Evolutionary conservation across 257 asterid species (phyloP).

Genomic region (Jacaranda mimosifolia): DNA sequence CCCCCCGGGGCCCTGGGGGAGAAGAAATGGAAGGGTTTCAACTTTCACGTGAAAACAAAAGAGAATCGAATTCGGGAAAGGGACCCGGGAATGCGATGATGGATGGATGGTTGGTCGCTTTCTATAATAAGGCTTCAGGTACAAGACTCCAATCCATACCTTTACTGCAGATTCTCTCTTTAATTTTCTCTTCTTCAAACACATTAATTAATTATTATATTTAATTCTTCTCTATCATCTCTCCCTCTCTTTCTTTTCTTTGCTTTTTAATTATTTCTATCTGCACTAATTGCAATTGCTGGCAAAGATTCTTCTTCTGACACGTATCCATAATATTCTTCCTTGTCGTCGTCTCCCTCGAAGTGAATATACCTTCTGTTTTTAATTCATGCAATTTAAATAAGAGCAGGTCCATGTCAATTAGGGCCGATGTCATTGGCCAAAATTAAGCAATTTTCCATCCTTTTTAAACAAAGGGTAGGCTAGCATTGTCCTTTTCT

Average conservation of each 20-base stretch:
- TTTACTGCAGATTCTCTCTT: constrained; percentile 74
- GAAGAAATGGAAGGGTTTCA: not conserved
- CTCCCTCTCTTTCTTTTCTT: constrained; percentile 7
- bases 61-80: constrained; percentile 68
- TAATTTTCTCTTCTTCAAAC: constrained; percentile 15
- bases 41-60: constrained; percentile 35
- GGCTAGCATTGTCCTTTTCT: too few relatives aligned
- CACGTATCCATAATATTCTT: constrained; percentile 67
- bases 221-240: constrained; percentile 18
- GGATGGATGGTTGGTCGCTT: constrained; percentile 80
- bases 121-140: constrained; percentile 71
- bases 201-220: not conserved
- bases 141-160: constrained; percentile 88
- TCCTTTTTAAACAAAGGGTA: too few relatives aligned
- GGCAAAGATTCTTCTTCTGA: constrained; percentile 63
- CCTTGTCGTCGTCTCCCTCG: constrained; percentile 51
- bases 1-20: too few relatives aligned
- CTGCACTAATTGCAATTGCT: constrained; percentile 41
- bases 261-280: constrained; percentile 27
- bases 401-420: constrained; percentile 10
- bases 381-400: constrained; percentile 32
- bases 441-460: too few relatives aligned
- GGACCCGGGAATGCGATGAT: constrained; percentile 51
- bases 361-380: constrained; percentile 81
- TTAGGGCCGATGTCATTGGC: not conserved